Base-by-base conservation (phyloP, 129 eudicot species). In the Glebionis coronaria region DNA sequence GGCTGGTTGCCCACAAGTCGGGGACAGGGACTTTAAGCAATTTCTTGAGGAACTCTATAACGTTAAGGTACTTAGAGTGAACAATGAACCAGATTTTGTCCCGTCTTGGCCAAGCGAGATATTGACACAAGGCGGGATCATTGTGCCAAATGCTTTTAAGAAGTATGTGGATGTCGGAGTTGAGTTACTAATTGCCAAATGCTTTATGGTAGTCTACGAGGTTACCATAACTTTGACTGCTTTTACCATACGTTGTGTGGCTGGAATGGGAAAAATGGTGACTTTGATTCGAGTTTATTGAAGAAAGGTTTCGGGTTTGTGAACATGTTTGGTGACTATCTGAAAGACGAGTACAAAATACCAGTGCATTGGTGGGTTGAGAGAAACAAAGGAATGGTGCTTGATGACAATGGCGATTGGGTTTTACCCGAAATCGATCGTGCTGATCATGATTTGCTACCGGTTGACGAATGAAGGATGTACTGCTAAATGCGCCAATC, bases 91-190 rank as follows among this genome's bases (percentile, higher is more conserved):
- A 0, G 80, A 76, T n/a, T 11, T 76, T 0, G 16, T 76, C 40
- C 75, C 80, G 4, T 65, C 40, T 23, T 76, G 80, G 80, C 80
- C 80, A 12, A 68, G 74, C 54, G 68, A 61, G 69, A 21, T 68
- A 50, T 0, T 53, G 5, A 44, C n/a, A n/a, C n/a, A 76, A 21
- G 49, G 69, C 1, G 52, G 63, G 69, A 19, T 11, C 16, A 50
- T 0, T 25, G 14, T 75, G 13, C 80, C 75, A 12, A 44, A 51
- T 18, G 75, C 35, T 1, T 44, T 76, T 35, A 7, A 68, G 5
- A 47, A 3, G 18, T 76, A 68, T 35, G 75, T 67, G 9, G 70
- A 68, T 31, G 70, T 69, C 4, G 80, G 80, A 31, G 28, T 76
- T 11, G 80, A 76, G 51, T 6, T 76, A 12, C 16, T 53, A 31